phyloP scores from a whole-genome alignment of 2,329 filamentous ascomycete species.

The Massarina eburnea region DNA sequence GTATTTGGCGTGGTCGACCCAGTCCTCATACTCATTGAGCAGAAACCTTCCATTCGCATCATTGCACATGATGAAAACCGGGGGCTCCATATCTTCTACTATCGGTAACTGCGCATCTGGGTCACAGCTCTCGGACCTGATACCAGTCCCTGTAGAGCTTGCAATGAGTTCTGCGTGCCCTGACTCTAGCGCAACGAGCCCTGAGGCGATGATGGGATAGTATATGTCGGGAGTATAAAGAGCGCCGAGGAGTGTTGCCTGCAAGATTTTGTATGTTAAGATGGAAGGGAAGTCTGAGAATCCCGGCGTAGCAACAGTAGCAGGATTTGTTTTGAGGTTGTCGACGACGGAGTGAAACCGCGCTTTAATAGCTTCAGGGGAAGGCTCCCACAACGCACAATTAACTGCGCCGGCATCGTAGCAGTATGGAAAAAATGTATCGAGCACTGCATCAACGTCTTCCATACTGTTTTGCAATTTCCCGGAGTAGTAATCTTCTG shows the following conservation, averaged over 20 bases:
- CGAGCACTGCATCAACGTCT: conserved; percentile 11
- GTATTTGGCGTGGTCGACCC: background rate
- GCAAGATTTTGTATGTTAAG: conserved; percentile 9
- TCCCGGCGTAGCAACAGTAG: conserved; percentile 1
- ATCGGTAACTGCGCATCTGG: background rate
- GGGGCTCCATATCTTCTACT: background rate
- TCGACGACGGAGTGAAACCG: background rate
- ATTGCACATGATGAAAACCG: background rate
- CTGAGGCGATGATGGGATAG: conserved; percentile 7
- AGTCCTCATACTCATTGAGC: background rate
- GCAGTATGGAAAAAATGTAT: conserved; percentile 14
- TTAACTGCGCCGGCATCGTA: conserved; percentile 3
- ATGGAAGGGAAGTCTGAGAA: conserved; percentile 7
- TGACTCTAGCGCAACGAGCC: conserved; percentile 8
- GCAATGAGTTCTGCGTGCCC: conserved; percentile 8
- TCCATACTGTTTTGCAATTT: conserved; percentile 9
- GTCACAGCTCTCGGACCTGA: background rate
- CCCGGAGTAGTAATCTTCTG: conserved; percentile 42
- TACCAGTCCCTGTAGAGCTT: background rate
- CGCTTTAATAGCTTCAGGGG: background rate
- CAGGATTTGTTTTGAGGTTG: conserved; percentile 8
- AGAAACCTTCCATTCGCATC: background rate
- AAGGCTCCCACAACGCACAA: conserved; percentile 14
- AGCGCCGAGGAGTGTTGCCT: background rate
- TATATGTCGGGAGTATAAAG: conserved; percentile 6